Conservation (phyloP, 1,284 basidiomycete genomes). For the Ustanciosporium gigantosporum region DNA sequence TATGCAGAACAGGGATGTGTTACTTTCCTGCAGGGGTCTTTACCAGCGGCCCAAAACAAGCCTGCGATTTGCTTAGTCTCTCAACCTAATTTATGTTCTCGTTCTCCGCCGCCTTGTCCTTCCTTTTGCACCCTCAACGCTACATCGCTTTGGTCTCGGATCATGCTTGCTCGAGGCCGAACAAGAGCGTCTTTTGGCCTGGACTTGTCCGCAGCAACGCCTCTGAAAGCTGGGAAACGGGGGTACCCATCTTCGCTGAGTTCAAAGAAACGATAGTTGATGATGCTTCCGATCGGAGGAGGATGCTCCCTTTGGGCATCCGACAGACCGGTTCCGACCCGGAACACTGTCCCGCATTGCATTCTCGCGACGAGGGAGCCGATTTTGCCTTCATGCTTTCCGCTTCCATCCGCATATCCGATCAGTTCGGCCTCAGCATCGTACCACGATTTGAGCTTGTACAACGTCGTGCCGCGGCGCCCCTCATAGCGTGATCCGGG, state of each 20-base stretch:
- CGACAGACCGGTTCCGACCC: constrained; percentile 54
- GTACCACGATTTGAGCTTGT: constrained; percentile 73
- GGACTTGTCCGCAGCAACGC: constrained; percentile 62
- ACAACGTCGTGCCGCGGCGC: constrained; percentile 66
- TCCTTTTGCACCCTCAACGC: too few relatives aligned
- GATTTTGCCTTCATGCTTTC: constrained; percentile 66
- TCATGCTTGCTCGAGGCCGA: constrained; percentile 8
- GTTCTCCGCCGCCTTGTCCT: too few relatives aligned
- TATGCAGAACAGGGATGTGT: too few relatives aligned
- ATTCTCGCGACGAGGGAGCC: constrained; percentile 70
- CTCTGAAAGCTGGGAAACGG: constrained; percentile 70
- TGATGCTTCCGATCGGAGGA: constrained; percentile 67
- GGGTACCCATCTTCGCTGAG: constrained; percentile 65
- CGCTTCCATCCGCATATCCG: constrained; percentile 68
- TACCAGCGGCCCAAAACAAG: too few relatives aligned
- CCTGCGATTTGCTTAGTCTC: too few relatives aligned
- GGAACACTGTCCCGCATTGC: constrained; percentile 66
- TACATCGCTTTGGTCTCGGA: neutral
- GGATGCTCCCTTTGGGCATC: constrained; percentile 43
- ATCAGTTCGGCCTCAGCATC: constrained; percentile 71
- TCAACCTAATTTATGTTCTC: too few relatives aligned
- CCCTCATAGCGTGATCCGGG: constrained; percentile 67
- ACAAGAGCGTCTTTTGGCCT: constrained; percentile 43
- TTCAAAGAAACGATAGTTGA: constrained; percentile 71
- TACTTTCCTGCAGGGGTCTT: too few relatives aligned